Evolutionary conservation across 192 early-diverging fungal species (phyloP).

Genomic region (Coemansia sp.): DNA sequence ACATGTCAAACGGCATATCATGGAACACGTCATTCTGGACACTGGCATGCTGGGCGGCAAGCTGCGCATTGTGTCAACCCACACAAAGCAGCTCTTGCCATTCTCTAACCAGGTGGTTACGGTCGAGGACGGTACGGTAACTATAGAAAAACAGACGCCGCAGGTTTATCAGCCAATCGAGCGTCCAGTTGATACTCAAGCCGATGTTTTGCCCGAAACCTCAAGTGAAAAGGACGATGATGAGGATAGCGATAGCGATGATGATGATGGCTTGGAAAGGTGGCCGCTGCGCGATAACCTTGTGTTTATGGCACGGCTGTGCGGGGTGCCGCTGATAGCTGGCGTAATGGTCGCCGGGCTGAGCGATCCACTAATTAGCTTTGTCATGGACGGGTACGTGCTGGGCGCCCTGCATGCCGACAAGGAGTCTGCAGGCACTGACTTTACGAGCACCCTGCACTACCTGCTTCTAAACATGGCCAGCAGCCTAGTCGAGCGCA

Average conservation of each 20-base stretch:
- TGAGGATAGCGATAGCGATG: background rate
- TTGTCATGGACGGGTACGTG: conserved; percentile 27
- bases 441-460: conserved; percentile 7
- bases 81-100: conserved; percentile 23
- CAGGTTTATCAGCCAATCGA: conserved; percentile 35
- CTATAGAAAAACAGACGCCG: conserved; percentile 49
- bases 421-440: conserved; percentile 2
- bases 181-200: too few relatives aligned
- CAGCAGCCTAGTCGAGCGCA: background rate
- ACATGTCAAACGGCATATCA: conserved; percentile 63
- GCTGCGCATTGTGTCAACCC: conserved; percentile 47
- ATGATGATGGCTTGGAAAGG: conserved; percentile 4
- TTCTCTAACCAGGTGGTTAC: conserved; percentile 26
- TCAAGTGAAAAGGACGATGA: background rate
- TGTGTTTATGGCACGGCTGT: background rate
- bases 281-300: conserved; percentile 11
- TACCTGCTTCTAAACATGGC: conserved; percentile 32
- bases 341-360: background rate
- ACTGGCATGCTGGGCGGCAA: conserved; percentile 57
- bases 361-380: conserved; percentile 13
- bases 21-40: conserved; percentile 62
- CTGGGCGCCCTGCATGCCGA: conserved; percentile 21
- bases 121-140: conserved; percentile 8
- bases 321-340: background rate
- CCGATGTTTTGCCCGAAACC: background rate